Evolutionary conservation across 345 rosid genomes (phyloP).

Genomic region (Draba incana): DNA sequence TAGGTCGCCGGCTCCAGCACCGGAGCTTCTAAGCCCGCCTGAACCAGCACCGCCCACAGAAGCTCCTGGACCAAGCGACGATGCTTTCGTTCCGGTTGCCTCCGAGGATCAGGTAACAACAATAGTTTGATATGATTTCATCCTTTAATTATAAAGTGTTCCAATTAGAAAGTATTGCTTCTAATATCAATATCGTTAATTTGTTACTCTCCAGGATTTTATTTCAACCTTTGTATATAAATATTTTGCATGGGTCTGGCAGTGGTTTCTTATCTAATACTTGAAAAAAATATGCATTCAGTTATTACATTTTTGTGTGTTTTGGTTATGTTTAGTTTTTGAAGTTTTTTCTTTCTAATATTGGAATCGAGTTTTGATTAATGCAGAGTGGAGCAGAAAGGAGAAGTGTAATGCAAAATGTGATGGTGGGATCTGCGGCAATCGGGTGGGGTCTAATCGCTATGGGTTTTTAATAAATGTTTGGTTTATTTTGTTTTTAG

Average conservation of each 20-base stretch:
- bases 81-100: constrained; percentile 50
- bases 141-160: not conserved
- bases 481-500: not conserved
- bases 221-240: no score
- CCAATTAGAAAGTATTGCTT: no score
- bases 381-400: constrained; percentile 61
- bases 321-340: not conserved
- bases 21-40: constrained; percentile 58
- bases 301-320: no score
- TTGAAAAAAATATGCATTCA: no score
- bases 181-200: no score
- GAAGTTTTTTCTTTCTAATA: not conserved
- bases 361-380: not conserved
- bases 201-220: no score
- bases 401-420: constrained; percentile 34
- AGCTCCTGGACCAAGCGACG: constrained; percentile 60
- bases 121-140: not conserved
- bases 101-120: constrained; percentile 44
- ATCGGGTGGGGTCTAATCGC: constrained; percentile 47
- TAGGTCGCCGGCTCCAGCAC: constrained; percentile 51
- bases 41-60: constrained; percentile 52
- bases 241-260: no score
- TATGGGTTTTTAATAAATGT: constrained; percentile 43
- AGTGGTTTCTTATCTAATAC: no score
- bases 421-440: constrained; percentile 44